phyloP scores from a whole-genome alignment of 2,329 filamentous ascomycete genomes.

The Diaporthe helianthi region DNA sequence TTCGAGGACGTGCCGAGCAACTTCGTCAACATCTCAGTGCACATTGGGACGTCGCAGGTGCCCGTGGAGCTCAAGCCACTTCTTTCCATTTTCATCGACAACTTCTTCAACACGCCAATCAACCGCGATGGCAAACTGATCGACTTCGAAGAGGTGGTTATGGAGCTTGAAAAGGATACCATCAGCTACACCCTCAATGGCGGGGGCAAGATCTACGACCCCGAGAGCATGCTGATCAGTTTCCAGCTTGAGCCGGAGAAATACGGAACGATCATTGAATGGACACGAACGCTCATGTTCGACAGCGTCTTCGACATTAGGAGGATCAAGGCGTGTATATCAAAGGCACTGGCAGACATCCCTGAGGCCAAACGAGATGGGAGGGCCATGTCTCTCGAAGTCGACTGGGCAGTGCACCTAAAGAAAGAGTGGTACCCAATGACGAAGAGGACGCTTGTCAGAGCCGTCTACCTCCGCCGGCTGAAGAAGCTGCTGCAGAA shows the following conservation, averaged over 20 bases:
- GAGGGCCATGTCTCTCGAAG: constrained; percentile 67
- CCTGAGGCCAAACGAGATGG: constrained; percentile 92
- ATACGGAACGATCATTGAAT: constrained; percentile 81
- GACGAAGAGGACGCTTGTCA: constrained; percentile 83
- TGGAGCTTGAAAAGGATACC: constrained; percentile 89
- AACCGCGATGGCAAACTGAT: constrained; percentile 76
- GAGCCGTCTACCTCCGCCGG: constrained; percentile 84
- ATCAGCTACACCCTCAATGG: constrained; percentile 80
- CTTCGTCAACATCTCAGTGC: constrained; percentile 85
- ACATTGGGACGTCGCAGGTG: constrained; percentile 79
- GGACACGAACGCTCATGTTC: constrained; percentile 87
- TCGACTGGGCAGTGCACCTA: constrained; percentile 81
- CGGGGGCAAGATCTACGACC: constrained; percentile 73
- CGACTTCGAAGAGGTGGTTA: constrained; percentile 91
- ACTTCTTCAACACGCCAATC: constrained; percentile 94
- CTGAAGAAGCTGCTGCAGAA: constrained; percentile 80
- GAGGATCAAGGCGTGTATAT: constrained; percentile 68
- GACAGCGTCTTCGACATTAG: constrained; percentile 84
- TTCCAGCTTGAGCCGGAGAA: constrained; percentile 90
- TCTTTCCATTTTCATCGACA: constrained; percentile 83
- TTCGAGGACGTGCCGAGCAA: constrained; percentile 94
- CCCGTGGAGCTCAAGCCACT: constrained; percentile 86
- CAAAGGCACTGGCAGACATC: constrained; percentile 88
- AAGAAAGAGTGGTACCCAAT: constrained; percentile 78
- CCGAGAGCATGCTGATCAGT: constrained; percentile 80